Base-by-base conservation (phyloP, 495 filamentous ascomycete species). In the Staphylotrichum tortipilum region DNA sequence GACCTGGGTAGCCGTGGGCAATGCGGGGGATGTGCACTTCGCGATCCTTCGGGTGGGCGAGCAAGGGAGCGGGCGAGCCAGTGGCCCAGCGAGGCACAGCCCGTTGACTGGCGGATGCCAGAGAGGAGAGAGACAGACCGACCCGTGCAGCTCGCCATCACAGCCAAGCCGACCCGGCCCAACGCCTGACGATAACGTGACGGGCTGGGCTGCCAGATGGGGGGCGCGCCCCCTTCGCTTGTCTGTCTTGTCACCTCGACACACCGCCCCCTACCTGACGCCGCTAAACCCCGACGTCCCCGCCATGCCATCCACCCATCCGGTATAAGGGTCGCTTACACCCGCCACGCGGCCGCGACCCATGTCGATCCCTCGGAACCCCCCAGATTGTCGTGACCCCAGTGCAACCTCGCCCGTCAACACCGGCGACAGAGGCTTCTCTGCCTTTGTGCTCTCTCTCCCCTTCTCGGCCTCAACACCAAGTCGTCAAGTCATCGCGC, bases 261-360 rank as follows among this genome's bases (percentile, higher is more conserved):
- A n/a, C n/a, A n/a, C n/a, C n/a, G n/a, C n/a, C n/a, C n/a, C n/a
- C n/a, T n/a, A n/a, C n/a, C n/a, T n/a, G 17, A 21, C 12, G 9
- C 4, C 36, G n/a, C 31, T 1, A 15, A 11, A 17, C 43, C 21
- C 31, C 31, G 38, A 4, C 23, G 14, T 44, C 11, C 14, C 24
- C 15, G 30, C 30, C 43, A 15, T 7, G 12, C 26, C 26, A 10
- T 3, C 43, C 30, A 3, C 0, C 15, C 26, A n/a, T 15, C 24
- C 12, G 34, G 47, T 49, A 49, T 44, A 50, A 50, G 48, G 48
- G 14, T 21, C 15, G 31, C 29, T 50, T 36, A n/a, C 15, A 29
- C 40, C 48, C 23, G 29, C 48, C 31, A 43, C 30, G 30, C 30
- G 48, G 48, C 2, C 26, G 24, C 11, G 12, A 30, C n/a, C 40